These are phyloP conservation scores for Microsporum canis DNA, from an alignment of 2,329 filamentous ascomycete species.

Conservation along the genomic window DNA sequence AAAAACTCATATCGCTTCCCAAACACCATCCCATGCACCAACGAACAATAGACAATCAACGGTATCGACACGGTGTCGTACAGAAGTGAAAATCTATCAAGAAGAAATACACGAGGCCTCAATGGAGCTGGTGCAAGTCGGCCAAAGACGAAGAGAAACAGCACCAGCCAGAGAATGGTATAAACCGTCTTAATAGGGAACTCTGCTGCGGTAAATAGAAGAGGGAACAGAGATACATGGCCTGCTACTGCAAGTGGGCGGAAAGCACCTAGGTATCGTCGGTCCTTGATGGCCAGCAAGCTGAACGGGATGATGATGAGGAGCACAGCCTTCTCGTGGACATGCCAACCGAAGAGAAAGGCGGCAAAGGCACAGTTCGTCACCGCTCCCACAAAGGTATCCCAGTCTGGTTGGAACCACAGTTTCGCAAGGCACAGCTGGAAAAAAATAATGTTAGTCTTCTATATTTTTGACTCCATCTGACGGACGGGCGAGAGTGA, in stretches of 20 bases:
- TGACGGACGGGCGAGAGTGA: neutral
- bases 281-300: slow-evolving; percentile 77
- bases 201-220: slow-evolving; percentile 83
- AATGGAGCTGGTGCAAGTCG: slow-evolving; percentile 72
- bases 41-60: slow-evolving; percentile 74
- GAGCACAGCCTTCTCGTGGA: slow-evolving; percentile 93
- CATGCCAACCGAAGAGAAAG: slow-evolving; percentile 96
- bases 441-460: slow-evolving; percentile 12
- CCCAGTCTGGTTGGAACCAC: slow-evolving; percentile 70
- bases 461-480: neutral
- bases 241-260: slow-evolving; percentile 83
- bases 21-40: slow-evolving; percentile 74
- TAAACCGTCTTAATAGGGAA: slow-evolving; percentile 92
- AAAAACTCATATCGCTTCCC: slow-evolving; percentile 72
- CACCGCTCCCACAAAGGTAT: slow-evolving; percentile 76
- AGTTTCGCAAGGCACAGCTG: slow-evolving; percentile 67
- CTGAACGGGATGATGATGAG: slow-evolving; percentile 93
- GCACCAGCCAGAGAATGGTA: slow-evolving; percentile 79
- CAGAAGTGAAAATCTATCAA: slow-evolving; percentile 79
- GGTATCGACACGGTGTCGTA: slow-evolving; percentile 88
- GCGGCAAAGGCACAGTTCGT: slow-evolving; percentile 93
- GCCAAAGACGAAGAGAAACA: slow-evolving; percentile 80
- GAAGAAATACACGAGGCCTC: slow-evolving; percentile 69
- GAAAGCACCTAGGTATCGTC: slow-evolving; percentile 84
- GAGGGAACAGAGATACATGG: slow-evolving; percentile 87